Base-by-base conservation (phyloP, 495 filamentous ascomycete genomes). In the Gamarada debralockiae region DNA sequence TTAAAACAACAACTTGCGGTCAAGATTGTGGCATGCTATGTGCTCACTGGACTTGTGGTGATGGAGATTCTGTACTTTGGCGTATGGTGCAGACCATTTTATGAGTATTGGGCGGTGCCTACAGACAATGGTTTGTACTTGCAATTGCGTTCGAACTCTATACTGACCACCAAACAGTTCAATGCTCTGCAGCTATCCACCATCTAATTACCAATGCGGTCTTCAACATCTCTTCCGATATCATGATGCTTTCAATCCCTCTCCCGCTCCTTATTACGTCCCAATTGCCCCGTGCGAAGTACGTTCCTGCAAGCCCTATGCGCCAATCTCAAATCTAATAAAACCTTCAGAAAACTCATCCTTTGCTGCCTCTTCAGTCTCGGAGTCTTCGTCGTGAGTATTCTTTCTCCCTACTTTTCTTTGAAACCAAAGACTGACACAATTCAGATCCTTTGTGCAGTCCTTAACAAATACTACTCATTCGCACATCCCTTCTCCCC, bases 391-490 rank as follows among this genome's bases (percentile, higher is more conserved):
- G 81, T 82, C 25, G 59, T 73, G 55, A 55, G 65, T 48, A 29
- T 18, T 9, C 41, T 20, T n/a, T 5, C 14, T 29, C 8, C 10
- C 31, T 7, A 24, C 23, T 21, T 36, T 24, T 20, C 48, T 15
- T 45, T 2, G 14, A 22, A 24, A 9, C 2, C 4, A 23, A 45
- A 29, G 17, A 21, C 24, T 12, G 13, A 8, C 36, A 52, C 33
- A 42, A 6, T 34, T 10, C 0, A 70, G 70, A 82, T 87, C 46
- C 63, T 83, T 21, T 78, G 77, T 17, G 78, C 80, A 1, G 70
- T 82, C 42, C 67, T 85, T 15, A 86, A 83, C 60, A 85, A 85
- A 63, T 82, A 77, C 56, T 86, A 85, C 69, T 82, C 77, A 39
- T 85, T 87, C 59, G 73, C 68, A 4, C 63, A 70, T 1, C 80